These are phyloP conservation scores for Candida loeiensis DNA, from an alignment of 805 yeast genomes.

Conservation along the genomic window DNA sequence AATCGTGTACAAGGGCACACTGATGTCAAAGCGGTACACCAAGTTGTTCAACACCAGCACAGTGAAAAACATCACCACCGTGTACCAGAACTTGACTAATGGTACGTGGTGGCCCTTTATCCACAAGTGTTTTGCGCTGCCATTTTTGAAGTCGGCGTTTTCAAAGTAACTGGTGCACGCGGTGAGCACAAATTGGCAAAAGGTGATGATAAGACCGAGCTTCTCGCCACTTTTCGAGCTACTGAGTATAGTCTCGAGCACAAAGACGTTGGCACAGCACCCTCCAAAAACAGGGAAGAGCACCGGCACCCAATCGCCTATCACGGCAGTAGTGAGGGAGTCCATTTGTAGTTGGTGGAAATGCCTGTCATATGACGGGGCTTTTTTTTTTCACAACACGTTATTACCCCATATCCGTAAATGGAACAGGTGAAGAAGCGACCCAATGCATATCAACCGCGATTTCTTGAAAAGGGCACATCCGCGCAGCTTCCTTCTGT, in stretches of 20 bases:
- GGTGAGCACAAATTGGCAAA: slow-evolving; percentile 47
- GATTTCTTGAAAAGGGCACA: slow-evolving; percentile 2
- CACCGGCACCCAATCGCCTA: slow-evolving; percentile 9
- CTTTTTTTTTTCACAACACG: slow-evolving; percentile 1
- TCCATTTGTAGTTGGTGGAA: slow-evolving; percentile 1
- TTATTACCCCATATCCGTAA: slow-evolving; percentile 6
- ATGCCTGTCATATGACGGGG: slow-evolving; percentile 1
- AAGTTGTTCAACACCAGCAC: slow-evolving; percentile 54
- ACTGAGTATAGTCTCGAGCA: slow-evolving; percentile 52
- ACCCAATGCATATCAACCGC: slow-evolving; percentile 5
- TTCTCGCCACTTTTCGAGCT: slow-evolving; percentile 21
- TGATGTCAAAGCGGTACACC: slow-evolving; percentile 54
- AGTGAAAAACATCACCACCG: slow-evolving; percentile 49
- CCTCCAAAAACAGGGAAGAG: slow-evolving; percentile 56
- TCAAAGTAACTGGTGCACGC: slow-evolving; percentile 28
- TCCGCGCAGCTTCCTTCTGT: slow-evolving; percentile 22
- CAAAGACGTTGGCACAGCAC: slow-evolving; percentile 67
- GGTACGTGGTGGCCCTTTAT: slow-evolving; percentile 39
- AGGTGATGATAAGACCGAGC: slow-evolving; percentile 54
- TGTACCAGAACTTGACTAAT: slow-evolving; percentile 38
- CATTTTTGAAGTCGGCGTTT: slow-evolving; percentile 25
- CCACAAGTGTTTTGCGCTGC: slow-evolving; percentile 22
- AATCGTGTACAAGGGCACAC: slow-evolving; percentile 66
- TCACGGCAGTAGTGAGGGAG: background rate
- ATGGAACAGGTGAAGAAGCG: slow-evolving; percentile 5